These are phyloP conservation scores for Colletotrichum falcatum DNA, from an alignment of 2,329 filamentous ascomycete species.

Conservation along the genomic window DNA sequence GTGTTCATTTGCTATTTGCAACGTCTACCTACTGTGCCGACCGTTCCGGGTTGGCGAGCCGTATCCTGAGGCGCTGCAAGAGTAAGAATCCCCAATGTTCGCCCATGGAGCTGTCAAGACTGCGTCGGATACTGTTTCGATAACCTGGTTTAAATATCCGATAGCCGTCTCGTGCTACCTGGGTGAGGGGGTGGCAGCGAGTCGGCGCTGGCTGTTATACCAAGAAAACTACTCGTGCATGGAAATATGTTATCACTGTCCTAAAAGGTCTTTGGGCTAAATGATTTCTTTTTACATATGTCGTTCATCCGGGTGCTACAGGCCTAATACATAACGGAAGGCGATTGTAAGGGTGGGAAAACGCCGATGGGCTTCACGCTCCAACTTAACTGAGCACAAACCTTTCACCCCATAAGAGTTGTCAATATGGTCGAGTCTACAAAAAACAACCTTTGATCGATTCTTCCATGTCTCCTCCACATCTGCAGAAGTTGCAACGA, in stretches of 20 bases:
- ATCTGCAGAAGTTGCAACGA: not conserved
- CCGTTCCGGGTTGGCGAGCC: not conserved
- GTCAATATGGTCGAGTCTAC: not conserved
- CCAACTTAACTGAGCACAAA: too few relatives aligned
- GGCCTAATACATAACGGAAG: too few relatives aligned
- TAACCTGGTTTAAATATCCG: not conserved
- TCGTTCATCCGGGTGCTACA: not conserved
- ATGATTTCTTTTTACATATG: not conserved
- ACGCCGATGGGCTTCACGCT: not conserved
- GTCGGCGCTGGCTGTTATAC: not conserved
- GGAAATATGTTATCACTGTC: not conserved
- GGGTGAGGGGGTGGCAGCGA: not conserved
- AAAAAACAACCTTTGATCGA: not conserved
- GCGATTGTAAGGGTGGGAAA: not conserved
- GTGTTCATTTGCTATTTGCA: not conserved
- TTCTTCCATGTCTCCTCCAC: not conserved
- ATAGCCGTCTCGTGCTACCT: not conserved
- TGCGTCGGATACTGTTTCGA: not conserved
- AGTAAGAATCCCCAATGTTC: not conserved
- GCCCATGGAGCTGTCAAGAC: not conserved
- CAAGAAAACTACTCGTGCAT: not conserved
- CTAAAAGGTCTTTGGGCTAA: not conserved
- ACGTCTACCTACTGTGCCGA: too few relatives aligned
- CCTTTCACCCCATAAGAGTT: not conserved
- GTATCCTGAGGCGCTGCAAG: too few relatives aligned